These are phyloP conservation scores for Salvia miltiorrhiza DNA, from an alignment of 257 asterid species.

Conservation along the genomic window DNA sequence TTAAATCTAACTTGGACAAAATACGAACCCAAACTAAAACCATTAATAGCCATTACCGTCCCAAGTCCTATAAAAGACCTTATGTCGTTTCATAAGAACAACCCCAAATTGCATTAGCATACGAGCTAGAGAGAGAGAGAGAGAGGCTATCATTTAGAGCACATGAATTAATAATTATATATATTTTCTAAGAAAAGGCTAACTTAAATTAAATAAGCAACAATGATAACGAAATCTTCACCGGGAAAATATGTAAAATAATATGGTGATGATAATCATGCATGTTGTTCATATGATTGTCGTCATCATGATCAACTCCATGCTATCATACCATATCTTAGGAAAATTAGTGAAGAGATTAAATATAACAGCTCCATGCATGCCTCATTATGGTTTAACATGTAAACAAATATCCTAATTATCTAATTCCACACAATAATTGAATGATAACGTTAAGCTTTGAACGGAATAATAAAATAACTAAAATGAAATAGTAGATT, in stretches of 20 bases:
- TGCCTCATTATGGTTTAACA: neutral
- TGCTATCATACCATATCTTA: neutral
- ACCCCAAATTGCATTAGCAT: too few relatives aligned
- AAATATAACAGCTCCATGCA: neutral
- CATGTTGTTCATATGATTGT: slow-evolving; percentile 23
- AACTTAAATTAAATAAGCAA: slow-evolving; percentile 3
- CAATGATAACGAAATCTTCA: slow-evolving; percentile 14
- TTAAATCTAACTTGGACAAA: too few relatives aligned
- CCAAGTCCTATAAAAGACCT: too few relatives aligned
- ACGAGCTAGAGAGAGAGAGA: neutral
- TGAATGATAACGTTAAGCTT: neutral
- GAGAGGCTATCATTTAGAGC: neutral
- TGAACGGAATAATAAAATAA: neutral
- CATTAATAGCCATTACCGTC: too few relatives aligned
- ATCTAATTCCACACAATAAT: too few relatives aligned
- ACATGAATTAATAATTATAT: too few relatives aligned
- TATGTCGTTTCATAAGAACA: neutral
- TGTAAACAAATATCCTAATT: neutral
- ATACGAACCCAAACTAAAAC: too few relatives aligned
- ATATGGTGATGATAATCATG: slow-evolving; percentile 17
- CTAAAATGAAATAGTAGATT: neutral
- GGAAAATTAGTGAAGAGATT: neutral
- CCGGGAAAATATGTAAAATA: neutral
- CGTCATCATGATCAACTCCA: slow-evolving; percentile 20
- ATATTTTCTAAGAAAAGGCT: neutral